phyloP scores from a whole-genome alignment of 441 rosid species.

The Manihot esculenta region DNA sequence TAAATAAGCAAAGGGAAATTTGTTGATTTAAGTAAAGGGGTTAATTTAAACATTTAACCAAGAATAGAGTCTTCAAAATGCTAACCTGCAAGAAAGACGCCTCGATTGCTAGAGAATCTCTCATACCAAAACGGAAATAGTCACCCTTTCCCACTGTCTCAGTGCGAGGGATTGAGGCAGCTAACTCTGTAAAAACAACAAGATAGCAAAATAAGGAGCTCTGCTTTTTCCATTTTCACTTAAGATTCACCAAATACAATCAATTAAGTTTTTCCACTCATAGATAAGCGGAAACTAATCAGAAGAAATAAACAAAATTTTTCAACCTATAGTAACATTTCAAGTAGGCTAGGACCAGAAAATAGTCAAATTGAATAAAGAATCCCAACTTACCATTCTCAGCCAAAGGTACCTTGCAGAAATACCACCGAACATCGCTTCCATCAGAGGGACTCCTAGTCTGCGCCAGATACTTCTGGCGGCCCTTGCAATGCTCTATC shows the following conservation, averaged over 20 bases:
- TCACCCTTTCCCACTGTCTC: conserved; percentile 90
- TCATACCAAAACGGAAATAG: conserved; percentile 89
- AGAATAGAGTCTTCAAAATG: conserved; percentile 18
- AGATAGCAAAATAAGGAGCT: conserved; percentile 5
- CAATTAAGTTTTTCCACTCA: too few species aligned
- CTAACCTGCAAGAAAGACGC: conserved; percentile 93
- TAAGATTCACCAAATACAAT: too few species aligned
- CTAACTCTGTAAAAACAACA: conserved; percentile 56
- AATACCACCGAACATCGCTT: conserved; percentile 90
- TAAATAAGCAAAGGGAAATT: neutral
- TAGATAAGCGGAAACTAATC: too few species aligned
- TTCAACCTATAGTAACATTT: too few species aligned
- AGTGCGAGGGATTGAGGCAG: conserved; percentile 81
- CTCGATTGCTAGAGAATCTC: conserved; percentile 98
- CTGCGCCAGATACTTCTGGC: conserved; percentile 83
- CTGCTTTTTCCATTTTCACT: too few species aligned
- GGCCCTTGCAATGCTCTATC: conserved; percentile 68
- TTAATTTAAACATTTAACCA: conserved; percentile 15
- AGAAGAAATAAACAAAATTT: too few species aligned
- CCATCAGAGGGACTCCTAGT: conserved; percentile 92
- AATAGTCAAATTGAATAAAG: neutral
- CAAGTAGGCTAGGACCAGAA: too few species aligned
- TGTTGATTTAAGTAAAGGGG: conserved; percentile 1
- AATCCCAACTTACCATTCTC: conserved; percentile 47
- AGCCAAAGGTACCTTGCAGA: conserved; percentile 76